Conservation (phyloP, 257 asterid genomes). For the Anisodus acutangulus region DNA sequence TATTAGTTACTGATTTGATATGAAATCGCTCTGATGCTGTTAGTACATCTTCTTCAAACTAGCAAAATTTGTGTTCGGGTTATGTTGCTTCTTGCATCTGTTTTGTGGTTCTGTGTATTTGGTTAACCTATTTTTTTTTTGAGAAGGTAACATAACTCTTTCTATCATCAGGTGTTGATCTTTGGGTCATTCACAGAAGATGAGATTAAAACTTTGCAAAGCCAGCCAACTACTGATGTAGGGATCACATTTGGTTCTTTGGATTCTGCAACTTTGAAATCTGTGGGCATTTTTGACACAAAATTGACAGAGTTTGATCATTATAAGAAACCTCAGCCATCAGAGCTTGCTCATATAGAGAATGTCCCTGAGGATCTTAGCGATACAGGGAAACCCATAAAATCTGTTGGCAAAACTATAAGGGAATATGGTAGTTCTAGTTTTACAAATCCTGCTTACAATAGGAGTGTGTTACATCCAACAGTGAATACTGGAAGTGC, state of each 20-base stretch:
- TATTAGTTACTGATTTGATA: constrained; percentile 2
- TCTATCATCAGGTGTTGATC: constrained; percentile 57
- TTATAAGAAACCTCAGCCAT: constrained; percentile 39
- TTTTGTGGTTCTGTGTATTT: background rate
- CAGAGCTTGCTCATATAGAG: constrained; percentile 34
- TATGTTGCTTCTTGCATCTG: constrained; percentile 18
- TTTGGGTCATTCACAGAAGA: constrained; percentile 88
- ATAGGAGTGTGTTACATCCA: constrained; percentile 33
- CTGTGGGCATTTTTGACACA: constrained; percentile 57
- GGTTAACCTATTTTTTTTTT: background rate
- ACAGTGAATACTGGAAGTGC: constrained; percentile 29
- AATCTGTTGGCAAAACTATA: constrained; percentile 32
- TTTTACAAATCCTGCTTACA: constrained; percentile 31
- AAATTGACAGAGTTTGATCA: constrained; percentile 38
- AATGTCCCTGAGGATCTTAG: constrained; percentile 28
- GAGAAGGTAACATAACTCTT: background rate
- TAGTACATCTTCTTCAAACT: constrained; percentile 19
- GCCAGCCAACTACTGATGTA: constrained; percentile 46
- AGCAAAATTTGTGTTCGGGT: background rate
- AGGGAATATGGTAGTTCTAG: constrained; percentile 45
- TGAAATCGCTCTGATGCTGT: background rate
- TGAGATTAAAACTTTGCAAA: constrained; percentile 62
- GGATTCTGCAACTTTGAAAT: constrained; percentile 64
- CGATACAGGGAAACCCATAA: constrained; percentile 32
- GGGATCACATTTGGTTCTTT: constrained; percentile 65